These are phyloP conservation scores for Camelina laxa DNA, from an alignment of 345 rosid genomes.

Conservation along the genomic window DNA sequence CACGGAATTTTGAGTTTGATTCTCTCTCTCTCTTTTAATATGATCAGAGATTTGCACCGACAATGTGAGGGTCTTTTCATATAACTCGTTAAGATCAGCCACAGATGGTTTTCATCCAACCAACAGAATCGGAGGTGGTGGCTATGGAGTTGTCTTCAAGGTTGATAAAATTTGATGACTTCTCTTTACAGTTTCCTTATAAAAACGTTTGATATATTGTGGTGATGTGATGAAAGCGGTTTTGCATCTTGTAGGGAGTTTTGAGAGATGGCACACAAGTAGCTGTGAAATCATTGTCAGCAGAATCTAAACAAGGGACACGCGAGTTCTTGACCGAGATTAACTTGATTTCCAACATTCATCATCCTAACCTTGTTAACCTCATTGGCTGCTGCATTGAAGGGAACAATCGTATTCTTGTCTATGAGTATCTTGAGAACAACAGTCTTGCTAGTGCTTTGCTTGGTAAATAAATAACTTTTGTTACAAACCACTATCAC, in stretches of 20 bases:
- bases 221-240: not conserved
- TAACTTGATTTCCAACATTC: slow-evolving; percentile 65
- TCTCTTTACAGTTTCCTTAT: slow-evolving; percentile 10
- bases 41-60: slow-evolving; percentile 61
- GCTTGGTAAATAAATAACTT: slow-evolving; percentile 57
- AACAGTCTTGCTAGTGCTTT: slow-evolving; percentile 75
- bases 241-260: slow-evolving; percentile 55
- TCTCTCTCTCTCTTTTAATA: slow-evolving; percentile 27
- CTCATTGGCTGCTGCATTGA: slow-evolving; percentile 82
- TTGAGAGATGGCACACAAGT: slow-evolving; percentile 64
- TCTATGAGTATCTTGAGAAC: slow-evolving; percentile 86
- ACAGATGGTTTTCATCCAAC: slow-evolving; percentile 69
- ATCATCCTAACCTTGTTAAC: slow-evolving; percentile 88
- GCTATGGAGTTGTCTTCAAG: slow-evolving; percentile 88
- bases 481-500: not conserved
- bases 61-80: slow-evolving; percentile 77
- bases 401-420: slow-evolving; percentile 69
- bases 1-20: slow-evolving; percentile 1
- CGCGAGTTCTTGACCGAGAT: slow-evolving; percentile 84
- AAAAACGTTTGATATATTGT: not conserved
- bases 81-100: slow-evolving; percentile 77
- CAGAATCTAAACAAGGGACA: slow-evolving; percentile 77
- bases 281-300: slow-evolving; percentile 78
- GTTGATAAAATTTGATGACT: slow-evolving; percentile 45
- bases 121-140: slow-evolving; percentile 76